Percentiles rank a stretch among this genome's conserved stretches.
Conservation (phyloP, 2,329 filamentous ascomycete species). For the Diaporthe australafricana region DNA sequence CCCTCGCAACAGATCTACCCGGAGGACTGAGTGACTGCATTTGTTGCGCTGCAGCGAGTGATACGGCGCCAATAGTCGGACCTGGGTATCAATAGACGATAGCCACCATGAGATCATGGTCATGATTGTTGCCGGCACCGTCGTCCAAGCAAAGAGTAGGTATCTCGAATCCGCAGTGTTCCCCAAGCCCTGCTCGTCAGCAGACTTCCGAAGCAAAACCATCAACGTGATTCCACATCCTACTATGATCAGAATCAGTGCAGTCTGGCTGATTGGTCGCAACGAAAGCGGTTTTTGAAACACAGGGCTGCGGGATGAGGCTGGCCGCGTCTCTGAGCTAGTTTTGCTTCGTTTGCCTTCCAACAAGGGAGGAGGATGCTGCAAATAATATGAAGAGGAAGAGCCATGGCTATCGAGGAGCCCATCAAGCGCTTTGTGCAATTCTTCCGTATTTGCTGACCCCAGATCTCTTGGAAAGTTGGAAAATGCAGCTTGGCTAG, state of each 20-base stretch:
- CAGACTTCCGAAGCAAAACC: not conserved
- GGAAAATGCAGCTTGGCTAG: not conserved
- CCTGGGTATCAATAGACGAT: no score
- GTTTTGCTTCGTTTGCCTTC: not conserved
- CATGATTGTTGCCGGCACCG: not conserved
- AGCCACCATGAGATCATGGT: not conserved
- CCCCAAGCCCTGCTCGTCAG: not conserved
- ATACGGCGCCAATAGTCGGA: no score
- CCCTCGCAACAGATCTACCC: no score
- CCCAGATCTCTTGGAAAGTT: not conserved
- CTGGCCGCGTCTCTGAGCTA: not conserved
- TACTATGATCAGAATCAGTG: not conserved
- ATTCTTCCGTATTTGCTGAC: not conserved
- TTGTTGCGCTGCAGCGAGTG: no score
- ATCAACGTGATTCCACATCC: not conserved
- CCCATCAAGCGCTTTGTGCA: not conserved
- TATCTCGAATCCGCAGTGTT: not conserved
- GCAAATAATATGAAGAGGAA: not conserved
- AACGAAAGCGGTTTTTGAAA: not conserved
- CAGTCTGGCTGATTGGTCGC: not conserved
- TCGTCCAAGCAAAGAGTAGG: not conserved
- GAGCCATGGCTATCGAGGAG: not conserved
- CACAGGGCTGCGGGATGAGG: not conserved
- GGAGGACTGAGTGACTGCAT: no score
- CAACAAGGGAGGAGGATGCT: not conserved